A percentile compares a stretch with the other conserved stretches of the same genome.
These are phyloP conservation scores for Bipolaris sorokiniana DNA, from an alignment of 2,329 filamentous ascomycete genomes.

Conservation along the genomic window DNA sequence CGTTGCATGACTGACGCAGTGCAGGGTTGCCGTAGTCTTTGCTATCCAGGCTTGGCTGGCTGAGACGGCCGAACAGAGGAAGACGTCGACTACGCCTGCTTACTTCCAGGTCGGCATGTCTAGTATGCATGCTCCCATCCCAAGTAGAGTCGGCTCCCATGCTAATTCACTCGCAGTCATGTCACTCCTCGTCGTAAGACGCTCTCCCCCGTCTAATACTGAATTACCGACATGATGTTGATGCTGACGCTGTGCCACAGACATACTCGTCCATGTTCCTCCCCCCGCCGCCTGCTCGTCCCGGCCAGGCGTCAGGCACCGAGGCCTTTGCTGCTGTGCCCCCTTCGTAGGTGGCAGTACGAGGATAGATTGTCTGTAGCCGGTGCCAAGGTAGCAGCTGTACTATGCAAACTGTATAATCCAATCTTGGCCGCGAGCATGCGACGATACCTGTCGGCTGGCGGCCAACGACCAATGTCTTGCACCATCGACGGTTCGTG, in stretches of 20 bases:
- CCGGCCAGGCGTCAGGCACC: constrained; percentile 51
- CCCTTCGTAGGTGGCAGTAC: constrained; percentile 40
- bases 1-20: constrained; percentile 20
- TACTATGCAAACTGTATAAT: constrained; percentile 26
- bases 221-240: background rate
- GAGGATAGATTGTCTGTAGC: constrained; percentile 2
- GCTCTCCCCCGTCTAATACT: background rate
- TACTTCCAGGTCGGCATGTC: constrained; percentile 82
- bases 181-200: constrained; percentile 55
- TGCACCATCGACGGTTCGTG: background rate
- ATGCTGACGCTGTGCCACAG: constrained; percentile 26
- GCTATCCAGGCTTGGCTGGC: constrained; percentile 78
- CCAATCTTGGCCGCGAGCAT: constrained; percentile 3
- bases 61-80: constrained; percentile 71
- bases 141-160: background rate
- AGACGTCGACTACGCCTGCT: constrained; percentile 70
- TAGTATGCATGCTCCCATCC: constrained; percentile 58
- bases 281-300: constrained; percentile 56
- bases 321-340: constrained; percentile 57
- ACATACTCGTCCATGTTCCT: constrained; percentile 71
- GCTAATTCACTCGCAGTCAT: constrained; percentile 44
- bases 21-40: constrained; percentile 74
- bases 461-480: constrained; percentile 3
- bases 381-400: constrained; percentile 16
- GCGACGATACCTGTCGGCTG: constrained; percentile 4